These are phyloP conservation scores for Davidsoniella neocaledoniae DNA, from an alignment of 2,329 filamentous ascomycete genomes.

Conservation along the genomic window DNA sequence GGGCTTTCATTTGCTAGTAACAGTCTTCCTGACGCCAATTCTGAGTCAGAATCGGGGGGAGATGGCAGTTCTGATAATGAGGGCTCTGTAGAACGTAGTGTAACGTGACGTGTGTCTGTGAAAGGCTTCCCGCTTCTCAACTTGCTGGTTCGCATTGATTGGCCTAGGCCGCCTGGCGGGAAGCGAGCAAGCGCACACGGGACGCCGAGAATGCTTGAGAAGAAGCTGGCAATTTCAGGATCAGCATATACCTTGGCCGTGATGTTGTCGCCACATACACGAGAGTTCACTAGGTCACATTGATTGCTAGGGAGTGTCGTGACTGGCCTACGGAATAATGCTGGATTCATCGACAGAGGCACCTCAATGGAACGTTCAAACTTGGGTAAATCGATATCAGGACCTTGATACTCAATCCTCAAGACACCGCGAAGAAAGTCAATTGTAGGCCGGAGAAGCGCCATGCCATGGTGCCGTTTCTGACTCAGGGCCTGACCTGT, in stretches of 20 bases:
- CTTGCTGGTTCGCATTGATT: slow-evolving; percentile 52
- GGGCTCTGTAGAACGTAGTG: too few relatives aligned
- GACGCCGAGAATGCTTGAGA: slow-evolving; percentile 56
- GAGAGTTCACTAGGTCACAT: slow-evolving; percentile 25
- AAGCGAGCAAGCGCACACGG: slow-evolving; percentile 76
- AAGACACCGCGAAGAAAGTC: slow-evolving; percentile 54
- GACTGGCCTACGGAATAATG: slow-evolving; percentile 27
- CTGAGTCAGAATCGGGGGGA: slow-evolving; percentile 40
- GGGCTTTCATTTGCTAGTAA: slow-evolving; percentile 86
- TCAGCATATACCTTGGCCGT: slow-evolving; percentile 54
- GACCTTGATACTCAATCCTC: slow-evolving; percentile 35
- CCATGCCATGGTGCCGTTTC: slow-evolving; percentile 79
- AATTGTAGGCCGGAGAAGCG: slow-evolving; percentile 57
- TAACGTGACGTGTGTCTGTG: not conserved
- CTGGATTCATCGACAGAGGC: slow-evolving; percentile 53
- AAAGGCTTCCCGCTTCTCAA: slow-evolving; percentile 7
- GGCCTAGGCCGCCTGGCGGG: slow-evolving; percentile 45
- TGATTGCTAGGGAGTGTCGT: not conserved
- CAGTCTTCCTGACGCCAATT: slow-evolving; percentile 36
- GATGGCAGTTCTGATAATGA: slow-evolving; percentile 23
- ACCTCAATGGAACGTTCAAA: slow-evolving; percentile 26
- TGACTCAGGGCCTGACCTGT: slow-evolving; percentile 75
- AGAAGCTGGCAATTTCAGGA: slow-evolving; percentile 52
- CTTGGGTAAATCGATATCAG: slow-evolving; percentile 15
- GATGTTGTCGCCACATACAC: slow-evolving; percentile 71